phyloP scores from a whole-genome alignment of 163 green algal species.

The Volvox carteri region DNA sequence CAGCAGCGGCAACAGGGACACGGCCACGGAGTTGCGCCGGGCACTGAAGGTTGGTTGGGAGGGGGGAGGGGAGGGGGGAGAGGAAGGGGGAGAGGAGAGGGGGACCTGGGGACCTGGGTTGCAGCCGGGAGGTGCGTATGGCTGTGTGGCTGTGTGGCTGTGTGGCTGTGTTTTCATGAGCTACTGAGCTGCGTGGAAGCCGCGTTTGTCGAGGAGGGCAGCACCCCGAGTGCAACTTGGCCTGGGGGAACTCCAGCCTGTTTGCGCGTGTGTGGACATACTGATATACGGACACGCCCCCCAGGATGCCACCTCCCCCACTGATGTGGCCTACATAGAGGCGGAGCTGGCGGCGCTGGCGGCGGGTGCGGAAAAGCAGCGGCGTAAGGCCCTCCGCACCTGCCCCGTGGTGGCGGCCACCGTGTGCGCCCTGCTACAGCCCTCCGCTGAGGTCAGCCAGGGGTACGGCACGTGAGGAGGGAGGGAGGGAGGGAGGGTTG shows the following conservation, averaged over 20 bases:
- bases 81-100: neutral
- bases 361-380: constrained; percentile 77
- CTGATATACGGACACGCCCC: too few species aligned
- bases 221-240: too few species aligned
- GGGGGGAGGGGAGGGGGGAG: neutral
- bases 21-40: constrained; percentile 68
- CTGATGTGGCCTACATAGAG: constrained; percentile 53
- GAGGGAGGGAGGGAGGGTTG: constrained; percentile 54
- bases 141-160: too few species aligned
- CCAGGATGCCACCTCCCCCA: constrained; percentile 30
- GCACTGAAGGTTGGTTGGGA: constrained; percentile 68
- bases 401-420: constrained; percentile 91
- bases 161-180: too few species aligned
- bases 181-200: too few species aligned
- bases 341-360: constrained; percentile 76
- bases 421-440: constrained; percentile 78
- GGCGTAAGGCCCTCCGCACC: constrained; percentile 74
- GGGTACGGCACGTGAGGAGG: constrained; percentile 51
- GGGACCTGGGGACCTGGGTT: too few species aligned
- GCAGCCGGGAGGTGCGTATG: too few species aligned
- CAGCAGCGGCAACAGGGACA: constrained; percentile 16
- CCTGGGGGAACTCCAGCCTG: too few species aligned
- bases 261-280: too few species aligned
- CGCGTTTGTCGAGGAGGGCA: too few species aligned
- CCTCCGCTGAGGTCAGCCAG: constrained; percentile 33